Conservation (phyloP, 352 stramenopile species). For the Pythium pectinolyticum region DNA sequence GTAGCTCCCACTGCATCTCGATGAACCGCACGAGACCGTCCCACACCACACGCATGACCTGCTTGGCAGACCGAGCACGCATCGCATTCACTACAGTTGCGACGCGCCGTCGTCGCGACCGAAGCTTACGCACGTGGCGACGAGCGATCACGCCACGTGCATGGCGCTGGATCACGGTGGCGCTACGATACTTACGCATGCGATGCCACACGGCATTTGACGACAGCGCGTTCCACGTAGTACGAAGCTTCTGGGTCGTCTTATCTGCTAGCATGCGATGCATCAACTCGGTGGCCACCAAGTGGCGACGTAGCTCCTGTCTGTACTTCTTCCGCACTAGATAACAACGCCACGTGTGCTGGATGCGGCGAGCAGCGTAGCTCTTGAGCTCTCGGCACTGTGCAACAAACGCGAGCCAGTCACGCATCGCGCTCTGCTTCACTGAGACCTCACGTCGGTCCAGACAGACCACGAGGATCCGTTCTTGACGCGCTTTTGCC, state of each 20-base stretch:
- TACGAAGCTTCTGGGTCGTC: constrained; percentile 28
- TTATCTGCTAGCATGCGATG: constrained; percentile 44
- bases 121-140: constrained; percentile 34
- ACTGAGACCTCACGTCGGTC: constrained; percentile 27
- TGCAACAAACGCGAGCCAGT: constrained; percentile 29
- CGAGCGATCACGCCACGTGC: constrained; percentile 46
- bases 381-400: constrained; percentile 6
- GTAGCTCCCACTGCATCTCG: constrained; percentile 32
- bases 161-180: constrained; percentile 52
- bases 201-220: constrained; percentile 52
- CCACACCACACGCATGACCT: constrained; percentile 39
- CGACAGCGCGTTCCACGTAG: constrained; percentile 40
- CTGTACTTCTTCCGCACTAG: constrained; percentile 16
- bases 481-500: constrained; percentile 37
- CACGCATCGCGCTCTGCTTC: constrained; percentile 8
- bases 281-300: constrained; percentile 52
- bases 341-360: constrained; percentile 44
- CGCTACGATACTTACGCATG: constrained; percentile 45
- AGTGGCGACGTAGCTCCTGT: constrained; percentile 42
- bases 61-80: constrained; percentile 23
- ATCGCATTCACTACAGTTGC: constrained; percentile 36
- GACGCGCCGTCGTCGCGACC: constrained; percentile 37
- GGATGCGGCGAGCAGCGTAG: constrained; percentile 34
- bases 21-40: constrained; percentile 35
- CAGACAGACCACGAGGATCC: constrained; percentile 42